phyloP scores from a whole-genome alignment of 2,329 filamentous ascomycete species.

The Aspergillus calidoustus region DNA sequence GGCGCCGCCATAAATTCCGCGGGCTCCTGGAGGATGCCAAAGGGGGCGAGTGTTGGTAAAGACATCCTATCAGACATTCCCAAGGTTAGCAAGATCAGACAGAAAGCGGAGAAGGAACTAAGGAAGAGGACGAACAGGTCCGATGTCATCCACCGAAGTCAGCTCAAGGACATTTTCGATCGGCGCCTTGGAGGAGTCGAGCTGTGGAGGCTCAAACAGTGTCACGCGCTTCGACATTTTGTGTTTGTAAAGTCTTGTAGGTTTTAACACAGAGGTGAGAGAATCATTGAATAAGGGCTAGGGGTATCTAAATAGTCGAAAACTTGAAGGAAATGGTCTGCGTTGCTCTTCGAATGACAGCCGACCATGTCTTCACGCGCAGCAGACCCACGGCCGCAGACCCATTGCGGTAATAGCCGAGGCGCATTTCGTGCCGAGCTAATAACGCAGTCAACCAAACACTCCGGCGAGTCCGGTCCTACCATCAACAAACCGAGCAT shows the following conservation, averaged over 20 bases:
- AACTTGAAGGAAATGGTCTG: background rate
- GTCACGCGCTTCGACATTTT: conserved; percentile 53
- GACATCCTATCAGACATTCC: conserved; percentile 65
- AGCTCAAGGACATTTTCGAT: conserved; percentile 91
- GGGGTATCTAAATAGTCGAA: background rate
- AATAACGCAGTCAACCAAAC: background rate
- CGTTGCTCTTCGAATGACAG: background rate
- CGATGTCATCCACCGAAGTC: conserved; percentile 67
- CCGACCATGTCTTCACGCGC: conserved; percentile 14
- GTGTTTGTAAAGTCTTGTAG: background rate
- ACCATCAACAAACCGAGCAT: background rate
- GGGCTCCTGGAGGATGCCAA: conserved; percentile 90
- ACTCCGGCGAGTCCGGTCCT: background rate
- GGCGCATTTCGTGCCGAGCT: conserved; percentile 14
- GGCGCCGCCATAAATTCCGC: conserved; percentile 90
- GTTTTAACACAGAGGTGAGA: background rate
- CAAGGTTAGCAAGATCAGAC: conserved; percentile 1
- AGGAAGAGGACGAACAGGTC: conserved; percentile 58
- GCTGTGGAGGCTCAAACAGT: conserved; percentile 74
- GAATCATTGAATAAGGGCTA: background rate
- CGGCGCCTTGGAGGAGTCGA: conserved; percentile 72
- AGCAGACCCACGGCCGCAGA: background rate
- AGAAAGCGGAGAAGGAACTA: background rate
- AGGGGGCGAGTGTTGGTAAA: conserved; percentile 92
- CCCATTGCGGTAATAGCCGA: conserved; percentile 23